Evolutionary conservation across 2,329 filamentous ascomycete species (phyloP).

Genomic region (Dothiorella sarmentorum): DNA sequence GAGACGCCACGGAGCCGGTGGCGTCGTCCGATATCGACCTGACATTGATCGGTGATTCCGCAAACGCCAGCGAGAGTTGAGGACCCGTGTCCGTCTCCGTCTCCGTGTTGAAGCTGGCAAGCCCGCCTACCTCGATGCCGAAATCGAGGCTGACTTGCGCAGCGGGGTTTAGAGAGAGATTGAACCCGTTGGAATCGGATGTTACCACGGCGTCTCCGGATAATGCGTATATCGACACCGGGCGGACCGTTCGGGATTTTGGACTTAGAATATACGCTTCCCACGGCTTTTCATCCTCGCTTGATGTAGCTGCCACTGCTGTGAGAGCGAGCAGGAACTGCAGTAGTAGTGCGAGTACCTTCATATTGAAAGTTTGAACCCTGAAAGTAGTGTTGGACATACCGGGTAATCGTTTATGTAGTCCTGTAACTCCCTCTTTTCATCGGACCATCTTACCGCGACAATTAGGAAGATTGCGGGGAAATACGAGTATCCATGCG

Average conservation of each 20-base stretch:
- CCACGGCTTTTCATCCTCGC: not conserved
- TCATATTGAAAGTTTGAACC: too few relatives aligned
- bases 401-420: too few relatives aligned
- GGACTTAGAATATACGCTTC: not conserved
- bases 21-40: constrained; percentile 42
- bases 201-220: not conserved
- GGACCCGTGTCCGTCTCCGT: constrained; percentile 33
- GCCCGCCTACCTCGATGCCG: constrained; percentile 56
- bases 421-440: too few relatives aligned
- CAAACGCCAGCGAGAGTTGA: constrained; percentile 39
- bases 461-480: too few relatives aligned
- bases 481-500: too few relatives aligned
- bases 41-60: constrained; percentile 42
- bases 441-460: too few relatives aligned
- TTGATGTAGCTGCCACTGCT: not conserved
- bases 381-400: too few relatives aligned
- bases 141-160: constrained; percentile 48
- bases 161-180: not conserved
- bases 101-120: constrained; percentile 50
- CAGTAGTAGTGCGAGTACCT: too few relatives aligned
- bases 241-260: not conserved
- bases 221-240: not conserved
- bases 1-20: constrained; percentile 38
- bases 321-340: not conserved
- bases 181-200: not conserved